These are phyloP conservation scores for Krasilnikovozyma curviuscula DNA, from an alignment of 768 basidiomycete genomes.

Conservation along the genomic window DNA sequence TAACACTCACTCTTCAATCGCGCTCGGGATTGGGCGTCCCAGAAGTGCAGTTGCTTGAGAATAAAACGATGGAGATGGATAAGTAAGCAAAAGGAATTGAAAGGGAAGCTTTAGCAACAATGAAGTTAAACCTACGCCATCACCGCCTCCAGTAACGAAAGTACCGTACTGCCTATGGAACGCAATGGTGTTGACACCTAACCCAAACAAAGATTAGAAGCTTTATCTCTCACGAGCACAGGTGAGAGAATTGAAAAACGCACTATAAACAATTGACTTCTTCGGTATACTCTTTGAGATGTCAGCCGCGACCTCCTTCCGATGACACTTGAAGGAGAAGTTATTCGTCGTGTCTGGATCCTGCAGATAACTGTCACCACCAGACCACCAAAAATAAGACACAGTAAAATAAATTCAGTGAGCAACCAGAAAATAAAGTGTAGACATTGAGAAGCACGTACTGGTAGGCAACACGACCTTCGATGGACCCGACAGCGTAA, in stretches of 20 bases:
- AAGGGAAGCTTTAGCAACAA: neutral
- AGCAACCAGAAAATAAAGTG: neutral
- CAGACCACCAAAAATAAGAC: no score
- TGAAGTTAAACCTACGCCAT: conserved; percentile 18
- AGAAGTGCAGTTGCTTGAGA: conserved; percentile 59
- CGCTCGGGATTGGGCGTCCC: conserved; percentile 84
- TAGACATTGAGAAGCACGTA: conserved; percentile 29
- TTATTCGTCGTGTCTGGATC: conserved; percentile 33
- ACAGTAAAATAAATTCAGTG: neutral
- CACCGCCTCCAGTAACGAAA: conserved; percentile 55
- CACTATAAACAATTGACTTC: conserved; percentile 2
- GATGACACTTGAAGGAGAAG: conserved; percentile 57
- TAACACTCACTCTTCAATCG: conserved; percentile 69
- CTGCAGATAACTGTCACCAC: neutral
- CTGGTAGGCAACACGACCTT: conserved; percentile 83
- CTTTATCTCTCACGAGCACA: conserved; percentile 46
- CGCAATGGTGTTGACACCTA: conserved; percentile 67
- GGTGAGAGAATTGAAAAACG: neutral
- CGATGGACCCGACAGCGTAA: conserved; percentile 30
- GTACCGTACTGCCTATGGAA: conserved; percentile 74
- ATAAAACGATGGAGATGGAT: neutral
- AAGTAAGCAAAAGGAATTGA: neutral
- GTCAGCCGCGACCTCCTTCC: conserved; percentile 19
- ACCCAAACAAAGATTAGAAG: conserved; percentile 45
- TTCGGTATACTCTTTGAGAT: conserved; percentile 13